Conservation (phyloP, 2,329 filamentous ascomycete species). For the Emmonsiellopsis sp. region DNA sequence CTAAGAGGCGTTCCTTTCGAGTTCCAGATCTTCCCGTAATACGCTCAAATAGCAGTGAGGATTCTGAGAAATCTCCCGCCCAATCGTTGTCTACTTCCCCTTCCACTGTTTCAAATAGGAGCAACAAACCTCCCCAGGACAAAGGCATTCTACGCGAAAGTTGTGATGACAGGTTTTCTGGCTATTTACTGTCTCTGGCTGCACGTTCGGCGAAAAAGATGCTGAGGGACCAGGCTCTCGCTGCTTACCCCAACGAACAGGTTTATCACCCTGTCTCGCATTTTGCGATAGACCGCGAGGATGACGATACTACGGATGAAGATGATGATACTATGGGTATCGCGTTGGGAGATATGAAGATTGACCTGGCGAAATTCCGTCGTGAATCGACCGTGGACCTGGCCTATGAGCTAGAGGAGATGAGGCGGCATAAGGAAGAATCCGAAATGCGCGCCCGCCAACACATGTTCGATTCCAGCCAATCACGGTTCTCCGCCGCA, state of each 20-base stretch:
- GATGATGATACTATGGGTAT: constrained; percentile 17
- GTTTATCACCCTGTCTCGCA: constrained; percentile 38
- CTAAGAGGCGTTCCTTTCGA: constrained; percentile 47
- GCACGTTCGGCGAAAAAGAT: constrained; percentile 72
- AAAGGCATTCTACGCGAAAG: constrained; percentile 39
- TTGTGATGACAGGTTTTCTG: constrained; percentile 66
- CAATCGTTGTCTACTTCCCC: constrained; percentile 18
- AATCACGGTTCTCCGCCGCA: constrained; percentile 23
- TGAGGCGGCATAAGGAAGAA: constrained; percentile 68
- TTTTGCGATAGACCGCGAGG: constrained; percentile 37
- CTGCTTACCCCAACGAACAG: constrained; percentile 42
- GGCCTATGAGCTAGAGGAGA: constrained; percentile 68
- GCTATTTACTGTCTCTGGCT: constrained; percentile 70
- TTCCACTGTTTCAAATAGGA: constrained; percentile 14
- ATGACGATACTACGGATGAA: constrained; percentile 25
- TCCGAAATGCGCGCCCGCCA: constrained; percentile 39
- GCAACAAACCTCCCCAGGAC: constrained; percentile 4
- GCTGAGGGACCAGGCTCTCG: constrained; percentile 55
- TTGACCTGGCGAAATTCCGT: constrained; percentile 25
- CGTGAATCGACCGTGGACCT: constrained; percentile 39
- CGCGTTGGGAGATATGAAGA: constrained; percentile 18
- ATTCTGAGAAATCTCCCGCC: constrained; percentile 21
- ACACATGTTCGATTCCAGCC: constrained; percentile 8
- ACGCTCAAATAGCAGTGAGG: constrained; percentile 51
- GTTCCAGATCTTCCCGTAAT: constrained; percentile 55